phyloP scores from a whole-genome alignment of 257 asterid genomes.

The Solanum bulbocastanum region DNA sequence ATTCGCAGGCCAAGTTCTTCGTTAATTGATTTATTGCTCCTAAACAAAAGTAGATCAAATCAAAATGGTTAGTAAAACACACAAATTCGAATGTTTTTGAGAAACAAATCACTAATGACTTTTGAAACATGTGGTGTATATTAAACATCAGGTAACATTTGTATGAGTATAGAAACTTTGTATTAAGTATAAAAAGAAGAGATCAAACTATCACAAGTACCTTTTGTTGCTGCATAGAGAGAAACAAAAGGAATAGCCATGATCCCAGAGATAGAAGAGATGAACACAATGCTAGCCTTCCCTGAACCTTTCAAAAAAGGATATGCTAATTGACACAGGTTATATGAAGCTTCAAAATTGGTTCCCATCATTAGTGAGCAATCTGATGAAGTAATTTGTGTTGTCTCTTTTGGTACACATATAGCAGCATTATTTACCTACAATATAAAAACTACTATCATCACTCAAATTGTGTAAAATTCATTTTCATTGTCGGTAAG shows the following conservation, averaged over 20 bases:
- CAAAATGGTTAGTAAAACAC: neutral
- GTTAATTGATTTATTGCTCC: neutral
- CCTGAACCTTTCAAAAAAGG: neutral
- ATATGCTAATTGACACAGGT: neutral
- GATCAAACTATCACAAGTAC: neutral
- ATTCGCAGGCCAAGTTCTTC: neutral
- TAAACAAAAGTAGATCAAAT: neutral
- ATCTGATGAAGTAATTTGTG: neutral
- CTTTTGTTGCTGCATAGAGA: neutral
- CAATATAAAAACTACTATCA: neutral
- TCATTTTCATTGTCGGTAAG: neutral
- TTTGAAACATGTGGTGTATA: too few relatives aligned
- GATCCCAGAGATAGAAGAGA: neutral
- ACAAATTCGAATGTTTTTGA: neutral
- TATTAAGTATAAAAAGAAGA: neutral
- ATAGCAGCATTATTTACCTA: conserved; percentile 2
- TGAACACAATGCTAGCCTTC: neutral
- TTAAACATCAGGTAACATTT: too few relatives aligned
- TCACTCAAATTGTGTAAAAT: neutral
- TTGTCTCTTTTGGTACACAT: neutral
- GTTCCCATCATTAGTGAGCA: neutral
- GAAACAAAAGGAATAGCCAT: neutral
- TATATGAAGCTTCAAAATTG: neutral
- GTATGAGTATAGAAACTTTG: neutral
- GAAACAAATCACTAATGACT: neutral